phyloP scores from a whole-genome alignment of 306 rosid genomes.

The Prunus campanulata region DNA sequence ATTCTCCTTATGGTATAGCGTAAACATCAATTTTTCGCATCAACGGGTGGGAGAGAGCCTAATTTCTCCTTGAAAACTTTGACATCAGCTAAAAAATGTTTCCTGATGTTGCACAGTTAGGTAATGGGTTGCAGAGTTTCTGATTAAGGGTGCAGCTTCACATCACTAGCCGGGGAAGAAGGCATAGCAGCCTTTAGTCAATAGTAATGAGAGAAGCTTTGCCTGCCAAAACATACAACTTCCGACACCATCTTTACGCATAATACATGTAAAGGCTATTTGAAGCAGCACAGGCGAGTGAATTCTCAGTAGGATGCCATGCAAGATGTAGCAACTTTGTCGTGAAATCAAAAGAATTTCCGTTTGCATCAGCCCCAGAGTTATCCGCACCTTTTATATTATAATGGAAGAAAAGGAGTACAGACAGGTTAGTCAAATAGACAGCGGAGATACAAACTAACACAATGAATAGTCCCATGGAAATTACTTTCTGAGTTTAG shows the following conservation, averaged over 20 bases:
- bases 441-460: background rate
- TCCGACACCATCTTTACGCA: slow-evolving; percentile 42
- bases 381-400: slow-evolving; percentile 43
- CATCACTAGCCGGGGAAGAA: slow-evolving; percentile 9
- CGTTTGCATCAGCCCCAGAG: slow-evolving; percentile 51
- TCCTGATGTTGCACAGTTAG: slow-evolving; percentile 30
- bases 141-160: slow-evolving; percentile 28
- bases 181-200: slow-evolving; percentile 20
- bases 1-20: background rate
- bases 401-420: slow-evolving; percentile 7
- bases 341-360: slow-evolving; percentile 59
- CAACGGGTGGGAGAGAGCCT: background rate
- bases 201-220: slow-evolving; percentile 17
- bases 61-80: slow-evolving; percentile 20
- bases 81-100: slow-evolving; percentile 14
- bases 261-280: slow-evolving; percentile 70
- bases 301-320: slow-evolving; percentile 70
- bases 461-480: background rate
- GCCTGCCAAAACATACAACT: slow-evolving; percentile 18
- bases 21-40: slow-evolving; percentile 12
- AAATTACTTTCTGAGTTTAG: background rate
- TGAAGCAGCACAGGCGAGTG: slow-evolving; percentile 73
- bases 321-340: slow-evolving; percentile 67
- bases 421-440: background rate
- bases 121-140: slow-evolving; percentile 22